Evolutionary conservation across 495 filamentous ascomycete species (phyloP).

Genomic region (Penicillium chermesinum): DNA sequence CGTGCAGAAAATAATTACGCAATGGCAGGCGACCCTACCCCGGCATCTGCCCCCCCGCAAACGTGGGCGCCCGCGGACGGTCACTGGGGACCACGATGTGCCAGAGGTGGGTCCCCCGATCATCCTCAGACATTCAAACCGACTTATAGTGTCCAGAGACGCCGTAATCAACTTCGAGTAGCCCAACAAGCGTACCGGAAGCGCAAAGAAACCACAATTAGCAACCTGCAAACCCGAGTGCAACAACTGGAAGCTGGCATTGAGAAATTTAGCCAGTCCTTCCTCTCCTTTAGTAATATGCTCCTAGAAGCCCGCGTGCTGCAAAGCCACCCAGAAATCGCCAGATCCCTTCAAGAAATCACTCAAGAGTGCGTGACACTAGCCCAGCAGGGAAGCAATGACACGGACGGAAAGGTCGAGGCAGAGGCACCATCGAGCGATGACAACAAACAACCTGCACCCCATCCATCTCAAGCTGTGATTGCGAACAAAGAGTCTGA

Average conservation of each 20-base stretch:
- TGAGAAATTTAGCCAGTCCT: conserved; percentile 70
- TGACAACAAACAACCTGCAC: not conserved
- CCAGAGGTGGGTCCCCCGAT: conserved; percentile 19
- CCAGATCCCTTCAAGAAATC: conserved; percentile 39
- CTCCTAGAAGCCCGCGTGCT: conserved; percentile 46
- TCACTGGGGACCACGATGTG: conserved; percentile 20
- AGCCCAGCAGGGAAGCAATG: conserved; percentile 28
- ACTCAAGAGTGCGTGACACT: conserved; percentile 44
- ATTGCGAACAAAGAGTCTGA: not conserved
- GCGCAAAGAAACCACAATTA: conserved; percentile 82
- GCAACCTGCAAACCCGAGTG: conserved; percentile 63
- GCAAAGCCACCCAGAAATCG: conserved; percentile 30
- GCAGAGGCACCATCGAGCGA: not conserved
- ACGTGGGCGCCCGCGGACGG: conserved; percentile 22
- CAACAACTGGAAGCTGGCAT: conserved; percentile 61
- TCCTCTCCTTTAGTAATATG: conserved; percentile 63
- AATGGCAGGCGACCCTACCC: not conserved
- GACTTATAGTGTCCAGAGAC: conserved; percentile 26
- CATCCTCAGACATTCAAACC: not conserved
- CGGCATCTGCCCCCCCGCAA: conserved; percentile 15
- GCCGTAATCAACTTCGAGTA: conserved; percentile 79
- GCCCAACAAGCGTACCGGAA: conserved; percentile 81
- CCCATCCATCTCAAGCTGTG: not conserved
- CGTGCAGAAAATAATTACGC: not conserved
- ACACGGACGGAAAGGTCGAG: conserved; percentile 5